Base-by-base conservation (phyloP, 805 yeast genomes). In the Ogataea paraovalis region DNA sequence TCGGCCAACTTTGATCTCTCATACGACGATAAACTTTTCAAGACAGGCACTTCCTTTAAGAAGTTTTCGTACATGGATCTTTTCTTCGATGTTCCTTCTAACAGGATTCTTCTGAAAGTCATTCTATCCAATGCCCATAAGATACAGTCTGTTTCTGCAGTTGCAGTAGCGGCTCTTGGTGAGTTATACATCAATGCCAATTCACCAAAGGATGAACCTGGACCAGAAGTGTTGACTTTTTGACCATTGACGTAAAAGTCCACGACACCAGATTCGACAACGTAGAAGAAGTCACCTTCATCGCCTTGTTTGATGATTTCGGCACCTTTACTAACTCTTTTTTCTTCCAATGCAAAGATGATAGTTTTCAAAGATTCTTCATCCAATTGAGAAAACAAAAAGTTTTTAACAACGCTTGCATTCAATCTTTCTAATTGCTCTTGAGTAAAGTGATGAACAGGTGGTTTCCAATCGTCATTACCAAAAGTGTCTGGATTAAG, bases 131-230 rank as follows among this genome's bases (percentile, higher is more conserved):
- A 76, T 2, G 96, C 94, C 97, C 97, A 92, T 44, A 92, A 74
- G 28, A 80, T 80, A 59, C 85, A 76, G 51, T 85, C 88, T 7
- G 86, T 75, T 21, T 73, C 66, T 9, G 96, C 91, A 23, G 76
- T 59, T 1, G 87, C 97, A 1, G 98, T 89, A 9, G 98, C 98
- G 7, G 98, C 98, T 69, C 99, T 83, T 52, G 97, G 97, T 18
- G 97, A 83, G 67, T 94, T 92, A 72, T 94, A 92, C 96, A 94
- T 90, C 59, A 94, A 76, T 3, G 99, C 99, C 61, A 94, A 77
- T 68, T 94, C 99, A 63, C 99, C 99, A 68, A 94, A 94, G 40
- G 92, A 83, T 4, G 96, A 80, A 6, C 98, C 97, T 36, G 88
- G 82, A 9, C 87, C 85, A n/a, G 87, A 77, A 1, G 85, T 73